Evolutionary conservation across 148 eudicot species (phyloP).

Genomic region (Silene uniflora): DNA sequence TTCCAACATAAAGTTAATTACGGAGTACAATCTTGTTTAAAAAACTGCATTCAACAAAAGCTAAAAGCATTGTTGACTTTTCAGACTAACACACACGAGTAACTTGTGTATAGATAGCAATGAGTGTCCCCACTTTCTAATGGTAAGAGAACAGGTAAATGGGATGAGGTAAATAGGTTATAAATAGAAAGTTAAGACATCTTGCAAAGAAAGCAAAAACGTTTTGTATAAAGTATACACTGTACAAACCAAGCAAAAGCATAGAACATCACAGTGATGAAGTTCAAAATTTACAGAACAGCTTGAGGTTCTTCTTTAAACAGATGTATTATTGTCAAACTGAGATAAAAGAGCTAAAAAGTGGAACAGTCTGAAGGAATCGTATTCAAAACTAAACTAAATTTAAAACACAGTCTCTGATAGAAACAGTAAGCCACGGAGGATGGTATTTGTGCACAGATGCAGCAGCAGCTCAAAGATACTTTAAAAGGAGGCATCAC

Average conservation of each 20-base stretch:
- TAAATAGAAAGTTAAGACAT: too few species aligned
- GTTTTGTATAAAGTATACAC: not conserved
- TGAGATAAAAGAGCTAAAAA: not conserved
- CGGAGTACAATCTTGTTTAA: not conserved
- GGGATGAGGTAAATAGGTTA: too few species aligned
- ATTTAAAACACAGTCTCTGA: not conserved
- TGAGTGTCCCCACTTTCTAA: not conserved
- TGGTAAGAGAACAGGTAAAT: not conserved
- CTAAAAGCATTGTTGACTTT: not conserved
- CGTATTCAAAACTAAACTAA: too few species aligned
- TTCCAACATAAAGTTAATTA: slow-evolving; percentile 8
- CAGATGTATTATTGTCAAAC: not conserved
- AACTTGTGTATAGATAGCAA: not conserved
- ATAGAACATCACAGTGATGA: not conserved
- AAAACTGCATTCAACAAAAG: not conserved
- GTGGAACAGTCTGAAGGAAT: too few species aligned
- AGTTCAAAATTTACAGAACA: not conserved
- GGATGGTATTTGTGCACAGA: not conserved
- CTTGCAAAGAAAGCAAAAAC: not conserved
- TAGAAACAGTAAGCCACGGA: not conserved
- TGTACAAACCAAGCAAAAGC: not conserved
- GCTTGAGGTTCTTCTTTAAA: slow-evolving; percentile 4
- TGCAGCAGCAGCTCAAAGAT: slow-evolving; percentile 5
- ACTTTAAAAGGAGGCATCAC: slow-evolving; percentile 16
- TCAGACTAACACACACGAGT: not conserved